Conservation (phyloP, 2,329 filamentous ascomycete genomes). For the Trichoderma aggressivum region DNA sequence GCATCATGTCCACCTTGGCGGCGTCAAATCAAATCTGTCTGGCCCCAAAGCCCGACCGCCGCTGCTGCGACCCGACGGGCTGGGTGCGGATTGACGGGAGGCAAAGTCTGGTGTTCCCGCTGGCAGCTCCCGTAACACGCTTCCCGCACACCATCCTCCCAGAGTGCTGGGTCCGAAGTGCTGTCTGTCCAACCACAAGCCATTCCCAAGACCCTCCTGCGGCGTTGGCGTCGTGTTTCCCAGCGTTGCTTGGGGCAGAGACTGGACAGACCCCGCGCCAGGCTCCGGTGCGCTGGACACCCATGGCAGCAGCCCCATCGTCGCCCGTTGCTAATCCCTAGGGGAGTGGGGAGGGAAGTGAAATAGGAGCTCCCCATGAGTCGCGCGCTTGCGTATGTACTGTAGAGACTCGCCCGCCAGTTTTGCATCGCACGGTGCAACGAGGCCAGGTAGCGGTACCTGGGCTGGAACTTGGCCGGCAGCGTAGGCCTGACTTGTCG, state of each 20-base stretch:
- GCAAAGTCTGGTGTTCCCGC: constrained; percentile 18
- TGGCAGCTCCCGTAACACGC: constrained; percentile 17
- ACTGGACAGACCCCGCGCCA: constrained; percentile 18
- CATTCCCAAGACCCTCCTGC: neutral
- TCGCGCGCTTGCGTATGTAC: constrained; percentile 13
- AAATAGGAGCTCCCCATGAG: constrained; percentile 12
- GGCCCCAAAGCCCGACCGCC: constrained; percentile 15
- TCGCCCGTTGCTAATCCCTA: constrained; percentile 9
- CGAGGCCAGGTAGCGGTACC: neutral
- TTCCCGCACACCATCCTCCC: constrained; percentile 19
- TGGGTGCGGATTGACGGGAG: constrained; percentile 19
- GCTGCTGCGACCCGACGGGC: constrained; percentile 19
- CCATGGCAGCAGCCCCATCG: constrained; percentile 19
- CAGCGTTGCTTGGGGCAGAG: neutral
- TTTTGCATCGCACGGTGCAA: neutral
- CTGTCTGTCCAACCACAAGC: constrained; percentile 6
- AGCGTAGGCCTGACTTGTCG: neutral
- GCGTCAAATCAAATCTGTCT: neutral
- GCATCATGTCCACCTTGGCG: neutral
- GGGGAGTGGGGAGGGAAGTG: neutral
- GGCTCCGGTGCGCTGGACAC: constrained; percentile 18
- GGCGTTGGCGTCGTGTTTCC: neutral
- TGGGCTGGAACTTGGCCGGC: neutral
- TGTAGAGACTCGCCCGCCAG: neutral
- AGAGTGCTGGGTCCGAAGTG: constrained; percentile 16